Base-by-base conservation (phyloP, 768 basidiomycete genomes). In the Roridomyces roridus region DNA sequence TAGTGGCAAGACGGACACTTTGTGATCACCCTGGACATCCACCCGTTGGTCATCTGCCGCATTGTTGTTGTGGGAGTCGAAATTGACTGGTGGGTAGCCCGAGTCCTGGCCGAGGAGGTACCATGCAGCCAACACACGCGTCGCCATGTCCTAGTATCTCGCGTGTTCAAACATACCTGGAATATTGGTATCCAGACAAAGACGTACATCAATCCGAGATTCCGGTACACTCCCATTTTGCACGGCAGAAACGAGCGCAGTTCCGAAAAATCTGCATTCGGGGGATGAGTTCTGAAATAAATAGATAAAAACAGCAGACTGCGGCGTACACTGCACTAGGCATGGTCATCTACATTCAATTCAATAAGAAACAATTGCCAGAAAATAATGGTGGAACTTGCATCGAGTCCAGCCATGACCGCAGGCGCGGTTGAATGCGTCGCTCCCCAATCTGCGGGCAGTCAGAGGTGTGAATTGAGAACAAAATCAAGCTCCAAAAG, bases 291-390 rank as follows among this genome's bases (percentile, higher is more conserved):
- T n/a, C n/a, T 46, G 35, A 37, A 31, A 40, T 24, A 9, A 36
- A 10, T 15, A 14, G 0, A 4, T n/a, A 66, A 0, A 83, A 80
- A 8, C 91, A 70, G 46, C 77, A 78, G 40, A 71, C 69, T 5
- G 89, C 89, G 51, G 86, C 87, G 70, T 82, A 87, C 28, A 71
- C 80, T 0, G 76, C 74, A n/a, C 74, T 87, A 35, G 87, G 87
- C 86, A 88, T 89, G 1, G 84, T 85, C 86, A 87, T 85, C 85
- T 87, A 48, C 24, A 26, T n/a, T n/a, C n/a, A n/a, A n/a, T n/a
- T n/a, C n/a, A n/a, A n/a, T n/a, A n/a, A n/a, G n/a, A n/a, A n/a
- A n/a, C n/a, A n/a, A n/a, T n/a, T n/a, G n/a, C n/a, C n/a, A n/a
- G n/a, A n/a, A n/a, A n/a, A n/a, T n/a, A n/a, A n/a, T n/a, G n/a